These are phyloP conservation scores for Sugiyamaella grinbergsii DNA, from an alignment of 1,139 yeast species.

Conservation along the genomic window DNA sequence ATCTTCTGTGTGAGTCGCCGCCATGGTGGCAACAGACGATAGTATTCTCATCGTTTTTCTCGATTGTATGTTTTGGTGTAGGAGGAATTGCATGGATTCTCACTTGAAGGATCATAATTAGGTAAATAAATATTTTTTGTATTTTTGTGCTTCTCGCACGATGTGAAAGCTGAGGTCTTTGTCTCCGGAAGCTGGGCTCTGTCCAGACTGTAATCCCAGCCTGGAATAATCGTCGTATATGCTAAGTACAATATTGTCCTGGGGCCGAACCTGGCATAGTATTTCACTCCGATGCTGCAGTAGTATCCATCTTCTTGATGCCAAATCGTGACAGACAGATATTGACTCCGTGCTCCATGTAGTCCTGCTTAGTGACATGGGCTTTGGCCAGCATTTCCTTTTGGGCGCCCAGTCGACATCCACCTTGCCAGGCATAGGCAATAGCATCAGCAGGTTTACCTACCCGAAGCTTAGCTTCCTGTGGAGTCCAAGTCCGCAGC, in stretches of 20 bases:
- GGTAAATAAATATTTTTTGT: background rate
- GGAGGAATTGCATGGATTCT: constrained; percentile 48
- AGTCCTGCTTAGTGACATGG: constrained; percentile 72
- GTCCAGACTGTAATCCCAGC: no score
- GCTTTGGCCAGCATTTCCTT: constrained; percentile 55
- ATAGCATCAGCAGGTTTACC: constrained; percentile 49
- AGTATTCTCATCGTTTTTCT: constrained; percentile 44
- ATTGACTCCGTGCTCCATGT: constrained; percentile 78
- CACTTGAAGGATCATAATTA: constrained; percentile 13
- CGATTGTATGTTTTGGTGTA: constrained; percentile 49
- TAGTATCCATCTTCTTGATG: constrained; percentile 28
- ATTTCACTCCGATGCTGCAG: constrained; percentile 2
- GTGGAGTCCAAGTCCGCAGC: constrained; percentile 42
- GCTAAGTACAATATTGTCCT: no score
- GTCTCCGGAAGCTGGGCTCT: no score
- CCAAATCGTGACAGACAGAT: constrained; percentile 35
- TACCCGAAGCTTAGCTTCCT: constrained; percentile 49
- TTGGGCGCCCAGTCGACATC: constrained; percentile 54
- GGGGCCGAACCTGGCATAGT: no score
- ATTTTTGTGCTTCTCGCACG: no score
- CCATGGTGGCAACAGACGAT: constrained; percentile 49
- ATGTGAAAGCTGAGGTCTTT: background rate
- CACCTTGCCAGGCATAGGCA: constrained; percentile 59
- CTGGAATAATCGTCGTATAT: no score
- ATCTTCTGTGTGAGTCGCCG: constrained; percentile 44